These are phyloP conservation scores for Shiraia sp. DNA, from an alignment of 2,329 filamentous ascomycete species.

Conservation along the genomic window DNA sequence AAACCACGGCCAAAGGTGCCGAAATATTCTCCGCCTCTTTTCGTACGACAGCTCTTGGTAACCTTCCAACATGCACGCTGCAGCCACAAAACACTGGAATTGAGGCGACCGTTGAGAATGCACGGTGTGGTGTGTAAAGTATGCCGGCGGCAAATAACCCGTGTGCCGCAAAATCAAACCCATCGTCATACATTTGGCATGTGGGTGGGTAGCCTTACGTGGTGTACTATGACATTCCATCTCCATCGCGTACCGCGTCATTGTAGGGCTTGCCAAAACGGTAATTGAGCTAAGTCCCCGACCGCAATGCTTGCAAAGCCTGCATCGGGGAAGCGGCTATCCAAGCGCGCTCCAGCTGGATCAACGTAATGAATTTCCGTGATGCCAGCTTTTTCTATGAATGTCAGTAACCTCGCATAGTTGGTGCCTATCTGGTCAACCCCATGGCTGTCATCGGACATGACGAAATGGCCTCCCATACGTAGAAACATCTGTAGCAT, in stretches of 20 bases:
- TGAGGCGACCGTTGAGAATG: constrained; percentile 5
- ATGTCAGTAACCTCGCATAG: constrained; percentile 71
- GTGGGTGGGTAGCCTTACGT: too few species aligned
- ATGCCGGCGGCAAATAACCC: too few species aligned
- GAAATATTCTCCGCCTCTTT: background rate
- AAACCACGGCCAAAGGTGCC: background rate
- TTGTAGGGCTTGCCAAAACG: constrained; percentile 32
- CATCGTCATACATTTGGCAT: too few species aligned
- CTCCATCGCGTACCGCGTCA: constrained; percentile 6
- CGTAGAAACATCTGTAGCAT: constrained; percentile 66
- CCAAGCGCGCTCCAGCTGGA: constrained; percentile 21
- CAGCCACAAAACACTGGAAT: constrained; percentile 4
- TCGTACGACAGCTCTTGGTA: background rate
- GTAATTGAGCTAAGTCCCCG: constrained; percentile 29
- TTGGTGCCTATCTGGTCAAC: constrained; percentile 86
- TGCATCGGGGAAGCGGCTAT: constrained; percentile 40
- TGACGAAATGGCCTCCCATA: constrained; percentile 78
- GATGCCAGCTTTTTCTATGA: constrained; percentile 69
- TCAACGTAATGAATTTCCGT: constrained; percentile 55
- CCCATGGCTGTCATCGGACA: constrained; percentile 95
- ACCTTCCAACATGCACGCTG: constrained; percentile 12
- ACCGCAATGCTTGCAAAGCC: constrained; percentile 41
- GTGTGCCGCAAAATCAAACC: too few species aligned
- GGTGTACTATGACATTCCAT: too few species aligned
- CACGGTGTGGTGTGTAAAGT: too few species aligned